Percentiles rank a stretch among this genome's conserved stretches.
Conservation (phyloP, 306 rosid species). For the Castanea mollissima region DNA sequence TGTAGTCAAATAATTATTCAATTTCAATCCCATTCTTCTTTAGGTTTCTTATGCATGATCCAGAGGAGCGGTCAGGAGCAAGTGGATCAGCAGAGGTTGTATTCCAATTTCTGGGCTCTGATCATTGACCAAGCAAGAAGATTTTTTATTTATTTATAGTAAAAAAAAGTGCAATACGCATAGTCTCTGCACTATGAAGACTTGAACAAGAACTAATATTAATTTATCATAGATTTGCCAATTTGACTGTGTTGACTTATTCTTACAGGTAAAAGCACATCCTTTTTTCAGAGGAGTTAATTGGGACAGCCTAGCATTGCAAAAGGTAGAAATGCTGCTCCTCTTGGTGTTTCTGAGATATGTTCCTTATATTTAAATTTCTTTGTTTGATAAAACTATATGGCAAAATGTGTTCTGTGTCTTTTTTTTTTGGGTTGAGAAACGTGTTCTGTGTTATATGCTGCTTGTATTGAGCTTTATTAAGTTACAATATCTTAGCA, state of each 20-base stretch:
- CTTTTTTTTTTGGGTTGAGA: not conserved
- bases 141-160: too few species aligned
- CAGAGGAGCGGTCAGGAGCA: constrained; percentile 4
- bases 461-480: not conserved
- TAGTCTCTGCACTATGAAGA: not conserved
- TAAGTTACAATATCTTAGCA: not conserved
- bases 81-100: not conserved
- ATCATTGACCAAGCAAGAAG: not conserved
- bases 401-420: not conserved
- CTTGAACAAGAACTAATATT: not conserved
- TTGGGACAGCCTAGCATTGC: constrained; percentile 7
- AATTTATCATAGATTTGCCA: not conserved
- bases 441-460: not conserved
- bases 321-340: constrained; percentile 8
- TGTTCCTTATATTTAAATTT: not conserved
- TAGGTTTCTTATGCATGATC: constrained; percentile 5
- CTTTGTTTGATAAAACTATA: not conserved
- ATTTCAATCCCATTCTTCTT: not conserved
- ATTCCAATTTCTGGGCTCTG: not conserved
- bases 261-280: constrained; percentile 8
- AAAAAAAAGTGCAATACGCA: not conserved
- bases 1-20: not conserved
- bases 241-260: not conserved
- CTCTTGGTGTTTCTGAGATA: not conserved
- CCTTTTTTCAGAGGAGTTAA: constrained; percentile 8